Conservation (phyloP, 1,284 basidiomycete genomes). For the Agroathelia rolfsii region DNA sequence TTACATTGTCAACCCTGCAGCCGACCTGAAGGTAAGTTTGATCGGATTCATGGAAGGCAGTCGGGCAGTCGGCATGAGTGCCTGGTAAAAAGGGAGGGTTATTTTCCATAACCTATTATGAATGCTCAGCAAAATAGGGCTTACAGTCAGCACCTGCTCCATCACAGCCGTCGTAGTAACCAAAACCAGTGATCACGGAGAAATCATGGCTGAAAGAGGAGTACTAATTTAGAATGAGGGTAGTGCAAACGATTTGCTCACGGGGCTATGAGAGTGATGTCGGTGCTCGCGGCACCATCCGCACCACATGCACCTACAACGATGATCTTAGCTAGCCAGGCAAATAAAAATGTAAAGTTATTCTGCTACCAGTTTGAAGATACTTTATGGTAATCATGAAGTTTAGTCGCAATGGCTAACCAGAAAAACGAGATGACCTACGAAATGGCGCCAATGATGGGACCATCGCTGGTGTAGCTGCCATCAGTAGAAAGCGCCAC, state of each 20-base stretch:
- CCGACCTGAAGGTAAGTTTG: slow-evolving; percentile 26
- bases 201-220: slow-evolving; percentile 21
- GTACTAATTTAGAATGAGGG: too few relatives aligned
- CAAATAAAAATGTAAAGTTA: slow-evolving; percentile 32
- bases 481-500: slow-evolving; percentile 18
- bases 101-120: too few relatives aligned
- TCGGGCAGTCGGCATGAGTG: slow-evolving; percentile 18
- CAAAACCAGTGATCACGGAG: slow-evolving; percentile 31
- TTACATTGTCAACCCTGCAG: slow-evolving; percentile 28
- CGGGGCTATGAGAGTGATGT: slow-evolving; percentile 36
- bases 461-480: slow-evolving; percentile 25
- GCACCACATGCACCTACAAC: too few relatives aligned
- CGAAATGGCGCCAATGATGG: slow-evolving; percentile 28
- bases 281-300: slow-evolving; percentile 32
- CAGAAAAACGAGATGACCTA: slow-evolving; percentile 18
- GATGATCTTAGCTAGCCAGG: slow-evolving; percentile 32
- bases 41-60: slow-evolving; percentile 23
- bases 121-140: too few relatives aligned
- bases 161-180: slow-evolving; percentile 34
- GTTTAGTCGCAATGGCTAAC: slow-evolving; percentile 14
- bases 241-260: too few relatives aligned
- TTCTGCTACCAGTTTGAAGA: slow-evolving; percentile 19
- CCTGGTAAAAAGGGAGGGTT: too few relatives aligned
- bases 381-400: not conserved
- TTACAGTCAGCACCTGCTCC: slow-evolving; percentile 28